A percentile compares a stretch with the other conserved stretches of the same genome.
Conservation (phyloP, 345 rosid genomes). For the Schrenkiella parvula region DNA sequence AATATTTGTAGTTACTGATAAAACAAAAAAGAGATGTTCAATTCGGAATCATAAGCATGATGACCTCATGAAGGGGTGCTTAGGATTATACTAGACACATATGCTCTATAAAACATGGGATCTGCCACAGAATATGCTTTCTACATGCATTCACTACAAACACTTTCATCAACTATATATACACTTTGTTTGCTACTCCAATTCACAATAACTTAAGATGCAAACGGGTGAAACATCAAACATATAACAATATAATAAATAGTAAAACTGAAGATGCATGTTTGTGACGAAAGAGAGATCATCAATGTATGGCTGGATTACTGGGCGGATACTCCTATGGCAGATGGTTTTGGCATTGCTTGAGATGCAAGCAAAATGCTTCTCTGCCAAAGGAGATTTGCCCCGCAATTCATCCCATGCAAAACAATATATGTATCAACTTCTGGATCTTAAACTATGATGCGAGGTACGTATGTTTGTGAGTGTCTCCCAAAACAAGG, state of each 20-base stretch:
- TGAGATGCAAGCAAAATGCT: conserved; percentile 2
- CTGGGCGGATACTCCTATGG: conserved; percentile 30
- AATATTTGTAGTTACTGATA: neutral
- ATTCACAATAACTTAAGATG: neutral
- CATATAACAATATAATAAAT: neutral
- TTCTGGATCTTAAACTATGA: neutral
- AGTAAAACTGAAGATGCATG: neutral
- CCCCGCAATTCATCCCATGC: conserved; percentile 31
- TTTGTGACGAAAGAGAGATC: conserved; percentile 4
- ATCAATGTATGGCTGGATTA: conserved; percentile 23
- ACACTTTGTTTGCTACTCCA: neutral
- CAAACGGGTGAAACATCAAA: neutral
- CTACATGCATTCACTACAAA: neutral
- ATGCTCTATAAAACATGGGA: conserved; percentile 25
- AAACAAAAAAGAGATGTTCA: neutral
- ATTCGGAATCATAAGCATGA: conserved; percentile 10
- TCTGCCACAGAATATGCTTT: conserved; percentile 24
- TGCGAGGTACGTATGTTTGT: neutral
- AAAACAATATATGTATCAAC: neutral
- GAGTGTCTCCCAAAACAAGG: neutral
- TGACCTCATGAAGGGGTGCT: conserved; percentile 15
- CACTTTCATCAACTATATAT: conserved; percentile 14
- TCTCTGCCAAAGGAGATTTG: conserved; percentile 34
- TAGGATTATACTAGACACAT: conserved; percentile 26
- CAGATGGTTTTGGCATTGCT: conserved; percentile 15